Conservation (phyloP, 2,329 filamentous ascomycete genomes). For the Ophiostoma sp. region DNA sequence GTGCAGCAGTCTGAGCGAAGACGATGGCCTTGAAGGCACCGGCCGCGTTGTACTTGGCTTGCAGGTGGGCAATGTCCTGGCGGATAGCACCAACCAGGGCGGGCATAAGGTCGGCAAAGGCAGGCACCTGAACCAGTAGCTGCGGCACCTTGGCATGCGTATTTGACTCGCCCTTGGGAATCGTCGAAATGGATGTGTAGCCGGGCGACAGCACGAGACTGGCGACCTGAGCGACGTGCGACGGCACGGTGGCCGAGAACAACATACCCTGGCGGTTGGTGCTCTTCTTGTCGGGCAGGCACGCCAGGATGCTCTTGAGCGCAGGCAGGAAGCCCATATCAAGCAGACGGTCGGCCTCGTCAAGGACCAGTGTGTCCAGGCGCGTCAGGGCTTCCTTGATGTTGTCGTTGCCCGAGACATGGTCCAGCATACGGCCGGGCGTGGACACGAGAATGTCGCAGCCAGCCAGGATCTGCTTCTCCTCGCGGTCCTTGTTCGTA, state of each 20-base stretch:
- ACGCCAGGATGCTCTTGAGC: conserved; percentile 68
- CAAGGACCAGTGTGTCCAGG: conserved; percentile 74
- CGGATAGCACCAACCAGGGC: conserved; percentile 54
- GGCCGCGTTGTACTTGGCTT: conserved; percentile 25
- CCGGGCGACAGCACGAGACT: conserved; percentile 59
- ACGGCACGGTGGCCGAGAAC: conserved; percentile 78
- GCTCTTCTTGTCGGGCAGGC: conserved; percentile 57
- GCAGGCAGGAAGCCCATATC: conserved; percentile 81
- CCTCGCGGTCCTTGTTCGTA: conserved; percentile 65
- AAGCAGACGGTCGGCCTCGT: conserved; percentile 75
- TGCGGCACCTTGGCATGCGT: conserved; percentile 75
- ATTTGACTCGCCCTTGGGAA: conserved; percentile 66
- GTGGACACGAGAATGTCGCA: conserved; percentile 79
- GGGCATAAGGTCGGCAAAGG: conserved; percentile 61
- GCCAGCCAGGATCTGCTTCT: conserved; percentile 62
- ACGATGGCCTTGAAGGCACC: conserved; percentile 75
- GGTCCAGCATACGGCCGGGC: conserved; percentile 71
- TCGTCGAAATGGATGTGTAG: conserved; percentile 78
- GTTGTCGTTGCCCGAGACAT: conserved; percentile 67
- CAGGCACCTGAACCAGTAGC: conserved; percentile 60
- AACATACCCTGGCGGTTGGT: conserved; percentile 67
- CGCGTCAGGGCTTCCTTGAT: conserved; percentile 59
- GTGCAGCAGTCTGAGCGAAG: conserved; percentile 61
- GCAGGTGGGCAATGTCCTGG: conserved; percentile 33
- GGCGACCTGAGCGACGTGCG: conserved; percentile 72